These are phyloP conservation scores for Acacia crassicarpa DNA, from an alignment of 306 rosid genomes.

Conservation along the genomic window DNA sequence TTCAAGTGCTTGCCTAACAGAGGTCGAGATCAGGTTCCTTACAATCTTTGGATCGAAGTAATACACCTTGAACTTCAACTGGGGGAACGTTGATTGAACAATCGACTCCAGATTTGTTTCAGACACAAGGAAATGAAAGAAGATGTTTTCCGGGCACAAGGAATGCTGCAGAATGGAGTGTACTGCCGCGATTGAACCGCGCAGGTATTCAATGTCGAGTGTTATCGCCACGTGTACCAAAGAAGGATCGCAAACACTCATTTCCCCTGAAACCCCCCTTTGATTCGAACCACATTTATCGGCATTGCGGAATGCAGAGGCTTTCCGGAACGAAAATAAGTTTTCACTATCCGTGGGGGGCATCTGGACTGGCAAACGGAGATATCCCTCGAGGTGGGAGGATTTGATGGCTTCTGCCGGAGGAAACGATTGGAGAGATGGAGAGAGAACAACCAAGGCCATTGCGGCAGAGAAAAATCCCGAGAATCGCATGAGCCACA, in stretches of 20 bases:
- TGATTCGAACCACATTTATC: slow-evolving; percentile 42
- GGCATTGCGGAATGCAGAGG: slow-evolving; percentile 58
- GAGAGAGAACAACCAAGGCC: slow-evolving; percentile 59
- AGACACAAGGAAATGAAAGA: slow-evolving; percentile 73
- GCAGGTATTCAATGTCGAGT: slow-evolving; percentile 70
- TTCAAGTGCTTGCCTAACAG: slow-evolving; percentile 75
- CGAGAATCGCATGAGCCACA: slow-evolving; percentile 57
- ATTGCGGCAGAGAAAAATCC: slow-evolving; percentile 66
- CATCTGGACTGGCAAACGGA: slow-evolving; percentile 30
- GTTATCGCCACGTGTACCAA: slow-evolving; percentile 78
- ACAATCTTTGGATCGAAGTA: slow-evolving; percentile 64
- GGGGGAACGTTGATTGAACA: slow-evolving; percentile 71
- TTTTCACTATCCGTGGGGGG: not conserved
- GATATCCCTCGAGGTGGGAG: slow-evolving; percentile 38
- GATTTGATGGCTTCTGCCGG: slow-evolving; percentile 83
- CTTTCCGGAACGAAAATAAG: slow-evolving; percentile 52
- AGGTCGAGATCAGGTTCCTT: slow-evolving; percentile 57
- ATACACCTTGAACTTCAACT: slow-evolving; percentile 66
- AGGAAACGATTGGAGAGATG: slow-evolving; percentile 69
- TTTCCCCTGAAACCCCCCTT: not conserved
- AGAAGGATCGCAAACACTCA: slow-evolving; percentile 53
- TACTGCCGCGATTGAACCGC: slow-evolving; percentile 87
- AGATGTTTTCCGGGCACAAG: slow-evolving; percentile 58
- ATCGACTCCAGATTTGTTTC: slow-evolving; percentile 51
- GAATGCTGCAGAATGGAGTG: slow-evolving; percentile 68